Percentiles rank a stretch among this genome's conserved stretches.
Conservation (phyloP, 257 asterid species). For the Thymus quinquecostatus region DNA sequence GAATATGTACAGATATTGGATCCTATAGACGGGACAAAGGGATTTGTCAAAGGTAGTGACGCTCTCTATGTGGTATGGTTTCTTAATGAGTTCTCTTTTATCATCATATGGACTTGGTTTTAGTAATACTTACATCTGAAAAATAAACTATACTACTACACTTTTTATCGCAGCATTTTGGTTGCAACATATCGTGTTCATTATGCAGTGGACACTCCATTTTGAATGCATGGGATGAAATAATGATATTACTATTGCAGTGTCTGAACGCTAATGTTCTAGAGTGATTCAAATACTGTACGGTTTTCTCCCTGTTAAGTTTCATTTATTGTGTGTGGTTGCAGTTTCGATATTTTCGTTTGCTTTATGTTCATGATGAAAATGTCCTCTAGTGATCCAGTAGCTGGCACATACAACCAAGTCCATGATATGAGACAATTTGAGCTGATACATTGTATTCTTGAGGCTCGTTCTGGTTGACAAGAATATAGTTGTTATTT, state of each 20-base stretch:
- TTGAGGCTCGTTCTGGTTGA: neutral
- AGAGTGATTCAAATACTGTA: neutral
- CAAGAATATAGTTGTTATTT: slow-evolving; percentile 2
- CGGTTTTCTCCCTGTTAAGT: neutral
- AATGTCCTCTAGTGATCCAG: slow-evolving; percentile 7
- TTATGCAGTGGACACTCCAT: neutral
- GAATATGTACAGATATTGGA: slow-evolving; percentile 74
- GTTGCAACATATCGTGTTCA: slow-evolving; percentile 9
- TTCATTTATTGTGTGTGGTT: neutral
- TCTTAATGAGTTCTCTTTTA: slow-evolving; percentile 26
- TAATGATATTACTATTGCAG: neutral
- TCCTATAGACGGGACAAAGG: slow-evolving; percentile 97
- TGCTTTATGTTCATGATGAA: neutral
- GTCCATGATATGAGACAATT: slow-evolving; percentile 3
- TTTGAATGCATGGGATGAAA: slow-evolving; percentile 8
- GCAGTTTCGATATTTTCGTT: neutral
- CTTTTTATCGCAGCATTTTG: slow-evolving; percentile 7
- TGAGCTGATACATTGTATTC: slow-evolving; percentile 4
- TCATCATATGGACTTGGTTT: slow-evolving; percentile 25
- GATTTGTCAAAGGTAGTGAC: slow-evolving; percentile 84
- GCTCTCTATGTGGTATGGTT: slow-evolving; percentile 95
- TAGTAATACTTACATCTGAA: slow-evolving; percentile 14
- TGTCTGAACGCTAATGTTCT: neutral
- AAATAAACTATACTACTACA: neutral
- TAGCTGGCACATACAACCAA: neutral